A percentile compares a stretch with the other conserved stretches of the same genome.
Conservation (phyloP, 1,139 yeast genomes). For the Hanseniaspora sp. region DNA sequence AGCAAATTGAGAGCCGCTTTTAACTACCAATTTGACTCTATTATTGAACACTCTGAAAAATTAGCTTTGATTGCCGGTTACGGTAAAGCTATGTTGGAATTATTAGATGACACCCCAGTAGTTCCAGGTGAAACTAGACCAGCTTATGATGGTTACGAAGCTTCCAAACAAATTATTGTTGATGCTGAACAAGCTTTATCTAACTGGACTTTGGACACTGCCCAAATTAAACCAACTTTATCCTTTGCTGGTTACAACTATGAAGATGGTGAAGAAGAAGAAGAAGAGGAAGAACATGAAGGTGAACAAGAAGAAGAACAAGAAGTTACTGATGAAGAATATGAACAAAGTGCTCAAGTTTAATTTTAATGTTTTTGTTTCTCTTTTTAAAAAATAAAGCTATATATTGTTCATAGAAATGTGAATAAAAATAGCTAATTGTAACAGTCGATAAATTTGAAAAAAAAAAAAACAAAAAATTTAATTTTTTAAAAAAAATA, state of each 20-base stretch:
- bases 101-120: conserved; percentile 73
- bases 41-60: conserved; percentile 73
- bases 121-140: conserved; percentile 90
- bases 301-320: conserved; percentile 22
- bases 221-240: conserved; percentile 69
- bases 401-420: too few species aligned
- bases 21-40: conserved; percentile 72
- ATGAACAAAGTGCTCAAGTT: neutral
- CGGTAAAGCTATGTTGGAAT: conserved; percentile 74
- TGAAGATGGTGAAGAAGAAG: conserved; percentile 39
- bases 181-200: conserved; percentile 78
- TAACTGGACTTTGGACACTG: conserved; percentile 71
- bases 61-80: conserved; percentile 78
- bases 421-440: neutral
- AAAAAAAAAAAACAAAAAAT: neutral
- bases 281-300: conserved; percentile 28
- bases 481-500: too few species aligned
- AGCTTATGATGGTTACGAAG: conserved; percentile 78
- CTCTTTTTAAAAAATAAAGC: too few species aligned
- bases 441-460: neutral
- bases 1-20: conserved; percentile 78
- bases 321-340: conserved; percentile 15
- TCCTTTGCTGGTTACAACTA: conserved; percentile 53
- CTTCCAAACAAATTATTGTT: conserved; percentile 73
- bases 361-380: neutral